phyloP scores from a whole-genome alignment of 169 alveolate species.

The Cryptosporidium bovis region DNA sequence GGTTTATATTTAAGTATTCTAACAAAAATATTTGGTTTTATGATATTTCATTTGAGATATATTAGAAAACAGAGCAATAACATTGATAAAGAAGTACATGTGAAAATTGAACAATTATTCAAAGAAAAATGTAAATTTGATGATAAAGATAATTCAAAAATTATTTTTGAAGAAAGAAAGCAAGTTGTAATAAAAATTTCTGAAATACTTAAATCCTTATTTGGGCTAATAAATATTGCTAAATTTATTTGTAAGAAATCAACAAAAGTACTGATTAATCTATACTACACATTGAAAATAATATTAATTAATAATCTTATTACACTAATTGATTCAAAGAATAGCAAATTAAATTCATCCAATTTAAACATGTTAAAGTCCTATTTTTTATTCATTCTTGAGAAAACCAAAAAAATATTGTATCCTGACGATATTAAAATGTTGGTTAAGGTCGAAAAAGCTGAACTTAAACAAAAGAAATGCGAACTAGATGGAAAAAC shows the following conservation, averaged over 20 bases:
- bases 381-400: background rate
- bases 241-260: background rate
- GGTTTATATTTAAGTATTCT: background rate
- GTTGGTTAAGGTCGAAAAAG: too few species aligned
- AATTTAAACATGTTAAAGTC: background rate
- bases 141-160: too few species aligned
- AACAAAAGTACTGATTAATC: background rate
- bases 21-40: conserved; percentile 3
- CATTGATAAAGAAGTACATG: background rate
- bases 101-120: background rate
- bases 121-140: background rate
- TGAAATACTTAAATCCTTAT: background rate
- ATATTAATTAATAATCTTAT: background rate
- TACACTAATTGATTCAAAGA: background rate
- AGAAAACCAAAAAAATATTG: background rate
- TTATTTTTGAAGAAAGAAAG: too few species aligned
- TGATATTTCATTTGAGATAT: background rate
- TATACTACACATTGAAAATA: background rate
- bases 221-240: background rate
- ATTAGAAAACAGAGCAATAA: background rate
- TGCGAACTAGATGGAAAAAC: too few species aligned
- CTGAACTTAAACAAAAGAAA: too few species aligned
- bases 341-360: background rate
- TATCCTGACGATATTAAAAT: too few species aligned
- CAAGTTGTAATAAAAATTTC: too few species aligned